Conservation (phyloP, 2,329 filamentous ascomycete species). For the Alternaria rosae region DNA sequence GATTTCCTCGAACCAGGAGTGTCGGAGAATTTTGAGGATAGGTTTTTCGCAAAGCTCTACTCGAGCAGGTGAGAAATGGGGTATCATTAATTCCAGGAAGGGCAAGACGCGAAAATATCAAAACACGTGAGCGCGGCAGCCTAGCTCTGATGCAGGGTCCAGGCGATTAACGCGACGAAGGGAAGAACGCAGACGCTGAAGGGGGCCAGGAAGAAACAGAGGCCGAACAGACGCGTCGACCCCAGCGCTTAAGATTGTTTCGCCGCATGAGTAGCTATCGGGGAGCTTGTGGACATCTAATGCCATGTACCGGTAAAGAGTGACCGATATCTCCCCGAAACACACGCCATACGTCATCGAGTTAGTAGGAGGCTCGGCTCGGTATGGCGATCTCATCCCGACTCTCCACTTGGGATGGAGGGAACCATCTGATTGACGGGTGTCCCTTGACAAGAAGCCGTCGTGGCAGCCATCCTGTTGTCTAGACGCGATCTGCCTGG, state of each 20-base stretch:
- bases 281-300: conserved; percentile 17
- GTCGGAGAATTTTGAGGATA: conserved; percentile 45
- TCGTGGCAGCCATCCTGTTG: conserved; percentile 6
- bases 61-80: conserved; percentile 24
- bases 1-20: conserved; percentile 44
- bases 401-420: conserved; percentile 1
- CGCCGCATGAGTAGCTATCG: conserved; percentile 17
- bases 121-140: conserved; percentile 19
- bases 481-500: conserved; percentile 26
- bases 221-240: not conserved
- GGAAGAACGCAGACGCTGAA: not conserved
- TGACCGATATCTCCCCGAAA: conserved; percentile 25
- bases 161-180: not conserved
- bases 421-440: not conserved
- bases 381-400: conserved; percentile 4
- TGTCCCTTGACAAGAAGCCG: not conserved
- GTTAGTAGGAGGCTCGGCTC: conserved; percentile 16
- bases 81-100: conserved; percentile 26
- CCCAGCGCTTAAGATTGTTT: conserved; percentile 1
- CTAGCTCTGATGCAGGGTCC: conserved; percentile 2
- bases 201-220: not conserved
- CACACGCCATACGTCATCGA: conserved; percentile 21
- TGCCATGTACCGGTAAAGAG: conserved; percentile 16
- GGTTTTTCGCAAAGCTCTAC: conserved; percentile 20
- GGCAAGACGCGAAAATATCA: conserved; percentile 17